phyloP scores from a whole-genome alignment of 179 eudicot genomes.

The Vitellaria paradoxa region DNA sequence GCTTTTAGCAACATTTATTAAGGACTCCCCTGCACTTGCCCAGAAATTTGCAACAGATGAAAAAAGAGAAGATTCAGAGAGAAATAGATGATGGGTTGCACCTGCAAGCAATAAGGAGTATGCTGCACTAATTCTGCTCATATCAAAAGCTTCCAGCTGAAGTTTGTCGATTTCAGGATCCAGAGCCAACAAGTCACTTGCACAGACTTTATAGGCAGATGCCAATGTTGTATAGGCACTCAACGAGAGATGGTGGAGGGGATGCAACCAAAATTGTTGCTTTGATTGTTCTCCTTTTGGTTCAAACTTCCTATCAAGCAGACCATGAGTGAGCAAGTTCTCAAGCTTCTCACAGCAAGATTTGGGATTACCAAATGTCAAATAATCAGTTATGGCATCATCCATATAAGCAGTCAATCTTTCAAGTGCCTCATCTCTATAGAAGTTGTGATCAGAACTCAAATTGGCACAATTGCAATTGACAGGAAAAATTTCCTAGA shows the following conservation, averaged over 20 bases:
- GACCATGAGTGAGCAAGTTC: slow-evolving; percentile 32
- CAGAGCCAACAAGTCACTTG: slow-evolving; percentile 23
- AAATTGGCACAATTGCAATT: slow-evolving; percentile 11
- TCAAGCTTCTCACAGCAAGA: slow-evolving; percentile 62
- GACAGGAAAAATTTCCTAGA: slow-evolving; percentile 35
- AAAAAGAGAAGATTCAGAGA: slow-evolving; percentile 47
- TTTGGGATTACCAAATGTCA: slow-evolving; percentile 39
- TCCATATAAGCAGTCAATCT: slow-evolving; percentile 35
- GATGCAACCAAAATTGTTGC: slow-evolving; percentile 39
- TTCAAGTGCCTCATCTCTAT: slow-evolving; percentile 22
- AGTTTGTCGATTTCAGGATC: slow-evolving; percentile 8
- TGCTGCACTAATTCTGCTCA: slow-evolving; percentile 48
- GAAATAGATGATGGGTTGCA: slow-evolving; percentile 53
- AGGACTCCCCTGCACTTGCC: slow-evolving; percentile 56
- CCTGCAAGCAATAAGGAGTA: slow-evolving; percentile 65
- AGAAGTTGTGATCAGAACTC: slow-evolving; percentile 14
- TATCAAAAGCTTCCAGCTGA: slow-evolving; percentile 23
- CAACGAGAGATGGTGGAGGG: slow-evolving; percentile 52
- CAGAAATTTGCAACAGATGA: slow-evolving; percentile 49
- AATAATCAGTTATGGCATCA: slow-evolving; percentile 41
- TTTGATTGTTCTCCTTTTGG: slow-evolving; percentile 18
- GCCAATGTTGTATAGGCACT: slow-evolving; percentile 54
- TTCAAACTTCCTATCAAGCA: slow-evolving; percentile 19
- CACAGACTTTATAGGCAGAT: slow-evolving; percentile 48
- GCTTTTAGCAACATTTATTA: slow-evolving; percentile 36